Base-by-base conservation (phyloP, 139 green algal genomes). In the Tetradesmus lagerheimii region DNA sequence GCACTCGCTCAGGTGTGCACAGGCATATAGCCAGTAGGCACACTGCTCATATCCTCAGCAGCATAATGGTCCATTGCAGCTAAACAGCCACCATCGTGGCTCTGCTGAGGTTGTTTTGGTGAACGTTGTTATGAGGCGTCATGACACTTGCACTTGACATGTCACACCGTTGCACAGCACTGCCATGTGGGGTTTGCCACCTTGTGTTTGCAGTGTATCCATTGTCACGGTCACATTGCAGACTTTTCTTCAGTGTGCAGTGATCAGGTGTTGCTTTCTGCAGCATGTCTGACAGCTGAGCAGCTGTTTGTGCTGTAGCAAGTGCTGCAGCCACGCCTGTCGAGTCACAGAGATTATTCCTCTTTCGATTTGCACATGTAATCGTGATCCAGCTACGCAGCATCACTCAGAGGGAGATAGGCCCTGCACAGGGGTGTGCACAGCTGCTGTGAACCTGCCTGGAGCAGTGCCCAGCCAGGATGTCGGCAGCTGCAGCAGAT, bases 401-500 rank as follows among this genome's bases (percentile, higher is more conserved):
- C 2, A 71, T 71, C 57, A n/a, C 57, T 31, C 23, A n/a, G n/a
- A 71, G 23, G 57, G 25, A 71, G 23, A n/a, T 23, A 31, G 20
- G 23, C 57, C n/a, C 57, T 31, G 57, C 57, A 71, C 23, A 31
- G 23, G 57, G 57, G 57, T 71, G 57, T 71, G 14, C 57, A 79
- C 71, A 41, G 71, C 71, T 79, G 71, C 71, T 79, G 71, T 38
- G 23, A 23, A 41, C n/a, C 31, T 79, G 71, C 71, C 71, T 79
- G 71, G 31, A 37, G n/a, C 31, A 79, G 41, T 9, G 71, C 31
- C 71, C 71, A 41, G 71, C 71, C 31, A 37, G 71, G 71, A 38
- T 41, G 71, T 38, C 71, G 71, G 31, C 71, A 79, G 62, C 83
- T 38, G 67, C 83, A 16, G 37, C 64, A n/a, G 85, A 89, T 43